Conservation (phyloP, 78 protist species). For the Guillardia theta region DNA sequence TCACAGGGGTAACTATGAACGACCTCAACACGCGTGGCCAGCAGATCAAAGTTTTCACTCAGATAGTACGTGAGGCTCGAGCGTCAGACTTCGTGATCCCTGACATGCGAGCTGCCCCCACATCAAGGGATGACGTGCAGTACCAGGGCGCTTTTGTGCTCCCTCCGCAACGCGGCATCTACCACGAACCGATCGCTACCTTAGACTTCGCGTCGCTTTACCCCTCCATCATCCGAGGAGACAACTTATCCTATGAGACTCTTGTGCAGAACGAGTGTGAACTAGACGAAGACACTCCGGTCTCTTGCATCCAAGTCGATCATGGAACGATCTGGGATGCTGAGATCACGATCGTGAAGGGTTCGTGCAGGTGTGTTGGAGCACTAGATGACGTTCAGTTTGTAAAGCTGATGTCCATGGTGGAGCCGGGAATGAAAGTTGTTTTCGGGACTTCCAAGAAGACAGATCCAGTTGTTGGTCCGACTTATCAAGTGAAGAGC, state of each 20-base stretch:
- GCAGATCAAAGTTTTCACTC: conserved; percentile 4
- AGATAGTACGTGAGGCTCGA: neutral
- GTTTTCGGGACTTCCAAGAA: neutral
- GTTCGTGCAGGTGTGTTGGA: neutral
- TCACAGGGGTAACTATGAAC: conserved; percentile 49
- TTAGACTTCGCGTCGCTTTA: conserved; percentile 98
- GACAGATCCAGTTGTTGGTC: neutral
- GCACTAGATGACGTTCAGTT: neutral
- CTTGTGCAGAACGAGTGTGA: neutral
- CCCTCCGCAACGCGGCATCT: conserved; percentile 82
- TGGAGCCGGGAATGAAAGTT: neutral
- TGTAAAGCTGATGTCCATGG: neutral
- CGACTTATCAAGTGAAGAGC: neutral
- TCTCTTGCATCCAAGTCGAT: neutral
- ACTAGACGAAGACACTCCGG: neutral
- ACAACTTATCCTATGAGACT: neutral
- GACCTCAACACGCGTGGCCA: conserved; percentile 15
- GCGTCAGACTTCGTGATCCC: conserved; percentile 79
- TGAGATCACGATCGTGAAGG: neutral
- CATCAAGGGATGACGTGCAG: neutral
- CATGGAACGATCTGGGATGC: neutral
- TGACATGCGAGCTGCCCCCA: neutral
- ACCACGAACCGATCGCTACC: conserved; percentile 93
- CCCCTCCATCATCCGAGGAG: conserved; percentile 97
- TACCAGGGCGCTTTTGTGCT: conserved; percentile 76